Evolutionary conservation across 257 asterid species (phyloP), one percentile per base, ranked within the genome.

Genomic region (Fraxinus anomala): DNA sequence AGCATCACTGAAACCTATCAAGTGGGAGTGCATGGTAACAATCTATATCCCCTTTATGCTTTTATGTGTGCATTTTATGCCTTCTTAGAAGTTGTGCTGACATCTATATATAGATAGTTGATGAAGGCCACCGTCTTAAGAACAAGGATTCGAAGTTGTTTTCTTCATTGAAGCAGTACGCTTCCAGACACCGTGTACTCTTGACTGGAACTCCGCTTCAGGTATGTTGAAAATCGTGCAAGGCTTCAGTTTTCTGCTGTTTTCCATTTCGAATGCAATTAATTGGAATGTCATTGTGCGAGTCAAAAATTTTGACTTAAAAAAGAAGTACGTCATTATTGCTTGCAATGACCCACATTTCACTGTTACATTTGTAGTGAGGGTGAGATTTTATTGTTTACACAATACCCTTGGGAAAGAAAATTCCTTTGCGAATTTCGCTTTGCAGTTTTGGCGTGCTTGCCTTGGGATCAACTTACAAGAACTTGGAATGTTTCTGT

Each of bases 171-270:
- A 93, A 86, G 87, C 97, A 90, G 89, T 93, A 89, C 83, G 85
- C 88, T 56, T 91, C 86, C 88, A 87, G 91, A 77, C 99, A 96
- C 81, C 97, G 99, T 80, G 90, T 85, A 78, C 98, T 96, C 82
- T 82, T 96, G 85, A 96, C 99, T 76, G 99, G 99, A 80, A 96
- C 99, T 70, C 99, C 99, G 61, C 99, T 96, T 80, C 99, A 96
- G 97, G 99, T 92, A 72, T 84, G 83, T 79, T 19, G 21, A 36
- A 74, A 68, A 42, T 56, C 78, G 72, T 69, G 54, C 74, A 17
- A 31, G 61, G 31, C 49, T 77, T 59, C 37, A 51, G 78, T 71
- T 70, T 75, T 80, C 77, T 67, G 39, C 67, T 68, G 66, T 24
- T 66, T 66, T 70, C 40, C 30, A 44, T 72, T 73, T 72, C 33